phyloP scores from a whole-genome alignment of 2,329 filamentous ascomycete species.

The Trichoderma simmonsii region DNA sequence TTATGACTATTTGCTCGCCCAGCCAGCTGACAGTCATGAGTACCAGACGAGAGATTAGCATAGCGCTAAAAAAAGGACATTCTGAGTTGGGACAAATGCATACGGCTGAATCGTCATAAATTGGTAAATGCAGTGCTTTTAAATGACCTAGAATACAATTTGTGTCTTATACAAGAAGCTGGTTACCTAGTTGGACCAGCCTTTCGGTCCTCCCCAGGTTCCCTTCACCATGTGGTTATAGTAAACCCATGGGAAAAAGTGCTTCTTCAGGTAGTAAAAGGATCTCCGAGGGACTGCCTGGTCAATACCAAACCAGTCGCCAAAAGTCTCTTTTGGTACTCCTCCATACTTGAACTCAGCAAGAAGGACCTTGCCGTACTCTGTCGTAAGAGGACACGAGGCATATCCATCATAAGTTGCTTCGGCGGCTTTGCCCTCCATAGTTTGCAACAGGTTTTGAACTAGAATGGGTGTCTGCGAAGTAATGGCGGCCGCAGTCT shows the following conservation, averaged over 20 bases:
- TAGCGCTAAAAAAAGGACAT: neutral
- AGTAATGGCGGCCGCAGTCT: constrained; percentile 53
- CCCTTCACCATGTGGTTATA: constrained; percentile 58
- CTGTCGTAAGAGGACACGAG: constrained; percentile 51
- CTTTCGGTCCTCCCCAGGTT: constrained; percentile 59
- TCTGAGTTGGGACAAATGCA: neutral
- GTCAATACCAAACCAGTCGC: constrained; percentile 51
- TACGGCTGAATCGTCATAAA: neutral
- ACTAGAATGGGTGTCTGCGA: constrained; percentile 51
- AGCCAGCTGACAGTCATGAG: neutral
- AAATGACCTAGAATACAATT: neutral
- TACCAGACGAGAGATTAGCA: neutral
- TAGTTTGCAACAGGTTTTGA: constrained; percentile 42
- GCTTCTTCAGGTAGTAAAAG: constrained; percentile 63
- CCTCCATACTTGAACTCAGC: constrained; percentile 65
- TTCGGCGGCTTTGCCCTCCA: constrained; percentile 45
- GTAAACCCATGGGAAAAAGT: constrained; percentile 68
- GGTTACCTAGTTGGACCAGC: constrained; percentile 35
- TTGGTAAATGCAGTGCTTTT: neutral
- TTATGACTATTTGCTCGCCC: neutral
- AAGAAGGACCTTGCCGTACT: constrained; percentile 61
- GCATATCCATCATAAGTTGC: constrained; percentile 53
- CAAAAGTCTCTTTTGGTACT: constrained; percentile 61
- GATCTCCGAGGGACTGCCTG: constrained; percentile 53
- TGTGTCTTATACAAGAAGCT: neutral